Evolutionary conservation across 495 filamentous ascomycete genomes (phyloP).

Genomic region (Platismatia glauca): DNA sequence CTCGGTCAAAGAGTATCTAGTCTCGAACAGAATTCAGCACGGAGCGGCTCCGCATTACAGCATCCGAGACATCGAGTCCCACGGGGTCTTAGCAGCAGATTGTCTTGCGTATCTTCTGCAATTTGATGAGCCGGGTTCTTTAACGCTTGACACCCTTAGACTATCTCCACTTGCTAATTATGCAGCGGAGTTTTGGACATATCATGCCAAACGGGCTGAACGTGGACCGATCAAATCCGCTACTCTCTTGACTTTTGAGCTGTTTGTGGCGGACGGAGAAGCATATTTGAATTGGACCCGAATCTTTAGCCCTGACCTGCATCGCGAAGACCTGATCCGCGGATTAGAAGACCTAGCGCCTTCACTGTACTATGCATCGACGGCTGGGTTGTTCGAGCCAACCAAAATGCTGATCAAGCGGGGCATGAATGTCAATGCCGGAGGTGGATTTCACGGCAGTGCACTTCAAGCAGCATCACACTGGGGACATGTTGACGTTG

Average conservation of each 20-base stretch:
- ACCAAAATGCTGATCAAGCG: neutral
- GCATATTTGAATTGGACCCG: neutral
- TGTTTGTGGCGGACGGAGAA: neutral
- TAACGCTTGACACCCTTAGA: neutral
- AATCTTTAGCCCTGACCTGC: neutral
- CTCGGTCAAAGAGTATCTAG: constrained; percentile 5
- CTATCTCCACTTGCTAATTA: neutral
- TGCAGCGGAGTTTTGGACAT: neutral
- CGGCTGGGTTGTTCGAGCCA: neutral
- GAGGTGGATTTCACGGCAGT: no score
- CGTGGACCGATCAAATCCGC: neutral
- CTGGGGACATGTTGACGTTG: neutral
- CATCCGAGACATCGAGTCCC: neutral
- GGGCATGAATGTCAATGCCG: neutral
- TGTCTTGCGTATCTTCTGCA: neutral
- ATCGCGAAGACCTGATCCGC: no score
- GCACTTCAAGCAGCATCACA: neutral
- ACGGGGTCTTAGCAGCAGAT: neutral
- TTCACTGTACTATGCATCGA: neutral
- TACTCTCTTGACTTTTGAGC: neutral
- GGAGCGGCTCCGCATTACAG: neutral
- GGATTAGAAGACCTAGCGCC: neutral
- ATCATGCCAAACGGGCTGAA: neutral
- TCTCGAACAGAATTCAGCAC: constrained; percentile 2
- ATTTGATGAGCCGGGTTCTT: neutral